phyloP scores from a whole-genome alignment of 371 early-diverging fungal genomes.

The Mortierella sp. region DNA sequence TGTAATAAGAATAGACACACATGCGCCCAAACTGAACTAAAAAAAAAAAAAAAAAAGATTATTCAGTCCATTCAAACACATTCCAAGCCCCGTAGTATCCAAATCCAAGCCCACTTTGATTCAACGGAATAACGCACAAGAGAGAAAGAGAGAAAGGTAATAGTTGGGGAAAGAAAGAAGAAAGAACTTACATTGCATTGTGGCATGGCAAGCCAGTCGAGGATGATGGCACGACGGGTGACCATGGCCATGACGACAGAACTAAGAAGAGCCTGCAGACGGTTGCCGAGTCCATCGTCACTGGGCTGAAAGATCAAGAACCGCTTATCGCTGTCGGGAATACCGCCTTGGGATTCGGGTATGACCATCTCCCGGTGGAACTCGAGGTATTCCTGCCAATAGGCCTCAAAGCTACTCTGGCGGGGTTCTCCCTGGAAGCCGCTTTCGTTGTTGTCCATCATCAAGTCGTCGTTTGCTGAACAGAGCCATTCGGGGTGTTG shows the following conservation, averaged over 20 bases:
- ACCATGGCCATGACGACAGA: slow-evolving; percentile 51
- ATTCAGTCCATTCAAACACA: too few relatives aligned
- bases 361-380: slow-evolving; percentile 37
- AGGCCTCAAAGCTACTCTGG: slow-evolving; percentile 33
- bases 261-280: slow-evolving; percentile 46
- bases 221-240: slow-evolving; percentile 41
- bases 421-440: slow-evolving; percentile 14
- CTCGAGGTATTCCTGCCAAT: slow-evolving; percentile 49
- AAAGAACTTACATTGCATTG: slow-evolving; percentile 49
- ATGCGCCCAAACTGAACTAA: background rate
- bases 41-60: background rate
- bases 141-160: background rate
- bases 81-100: background rate
- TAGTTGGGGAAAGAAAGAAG: background rate
- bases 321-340: slow-evolving; percentile 26
- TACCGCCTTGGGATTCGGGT: slow-evolving; percentile 36
- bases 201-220: slow-evolving; percentile 48
- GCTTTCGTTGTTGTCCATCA: slow-evolving; percentile 7
- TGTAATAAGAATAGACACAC: background rate
- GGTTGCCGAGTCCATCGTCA: slow-evolving; percentile 51
- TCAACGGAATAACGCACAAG: background rate
- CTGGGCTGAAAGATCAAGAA: slow-evolving; percentile 47
- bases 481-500: slow-evolving; percentile 40
- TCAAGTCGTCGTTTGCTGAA: slow-evolving; percentile 14
- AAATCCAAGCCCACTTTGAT: background rate